These are phyloP conservation scores for Calamus simplicifolius DNA, from an alignment of 176 grass and related monocot species.

Conservation along the genomic window DNA sequence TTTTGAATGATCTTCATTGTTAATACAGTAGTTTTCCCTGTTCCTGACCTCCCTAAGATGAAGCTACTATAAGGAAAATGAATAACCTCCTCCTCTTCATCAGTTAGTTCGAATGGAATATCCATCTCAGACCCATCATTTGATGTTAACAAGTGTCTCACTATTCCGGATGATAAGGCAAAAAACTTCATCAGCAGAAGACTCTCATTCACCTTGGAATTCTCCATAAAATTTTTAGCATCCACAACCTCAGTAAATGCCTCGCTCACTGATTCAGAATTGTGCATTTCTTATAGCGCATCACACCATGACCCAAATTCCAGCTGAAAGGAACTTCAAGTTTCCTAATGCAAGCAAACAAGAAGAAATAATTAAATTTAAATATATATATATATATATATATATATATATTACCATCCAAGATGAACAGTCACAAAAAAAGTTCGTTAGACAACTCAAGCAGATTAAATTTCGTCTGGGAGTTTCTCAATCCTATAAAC, in stretches of 20 bases:
- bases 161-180: conserved; percentile 59
- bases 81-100: conserved; percentile 70
- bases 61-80: conserved; percentile 59
- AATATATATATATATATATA: no score
- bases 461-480: no score
- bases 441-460: no score
- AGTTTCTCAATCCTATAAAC: no score
- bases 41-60: conserved; percentile 87
- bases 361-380: background rate
- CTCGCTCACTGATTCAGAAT: conserved; percentile 21
- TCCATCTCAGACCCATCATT: conserved; percentile 66
- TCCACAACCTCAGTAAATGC: conserved; percentile 17
- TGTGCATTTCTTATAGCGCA: conserved; percentile 36
- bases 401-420: no score
- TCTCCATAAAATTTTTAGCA: conserved; percentile 27
- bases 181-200: conserved; percentile 91
- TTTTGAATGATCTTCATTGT: conserved; percentile 72
- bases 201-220: conserved; percentile 84
- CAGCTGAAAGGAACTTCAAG: conserved; percentile 61
- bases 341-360: conserved; percentile 27
- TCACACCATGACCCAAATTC: conserved; percentile 34
- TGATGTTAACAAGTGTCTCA: conserved; percentile 66
- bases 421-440: no score
- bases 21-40: conserved; percentile 85
- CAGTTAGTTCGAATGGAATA: conserved; percentile 75